Base-by-base conservation (phyloP, 257 asterid species). In the Misopates orontium region DNA sequence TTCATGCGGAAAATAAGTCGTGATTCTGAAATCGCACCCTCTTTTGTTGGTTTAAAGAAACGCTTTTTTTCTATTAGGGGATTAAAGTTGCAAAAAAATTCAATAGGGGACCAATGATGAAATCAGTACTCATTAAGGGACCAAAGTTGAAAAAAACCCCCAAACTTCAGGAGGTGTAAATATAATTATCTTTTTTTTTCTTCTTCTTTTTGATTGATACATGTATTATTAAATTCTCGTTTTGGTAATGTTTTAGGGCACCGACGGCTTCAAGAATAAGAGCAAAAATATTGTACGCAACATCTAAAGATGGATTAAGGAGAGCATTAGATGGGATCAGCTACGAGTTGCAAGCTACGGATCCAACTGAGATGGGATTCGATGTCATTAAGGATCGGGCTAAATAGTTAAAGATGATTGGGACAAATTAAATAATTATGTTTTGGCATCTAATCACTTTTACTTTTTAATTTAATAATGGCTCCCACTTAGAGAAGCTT, bases 331-430 rank as follows among this genome's bases (percentile, higher is more conserved):
- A 91, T 68, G 98, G 98, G 19, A 84, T 91, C 20, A 84, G 78
- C 72, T 91, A 91, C 64, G 98, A 91, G 71, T 83, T 91, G 59
- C 98, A 91, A 62, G 98, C 98, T 0, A 91, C 98, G 1, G 96
- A 91, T 70, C 95, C 96, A 47, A 83, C 95, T 6, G 98, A 88
- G 79, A 91, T 91, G 95, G 98, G 93, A 16, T 73, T 88, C 8
- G 95, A 91, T 73, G 80, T 91, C 54, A 91, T 91, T 25, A 76
- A 83, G 77, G 86, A 91, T 60, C 70, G 94, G 72, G 81, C 85
- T 68, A 82, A 80, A 68, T 81, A 60, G 62, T 50, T 60, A 21
- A 9, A 21, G 19, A 32, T 53, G 10, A 28, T 69, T n/a, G 42
- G 40, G 52, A 45, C 68, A 51, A 15, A 67, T 10, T 70, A 28